Conservation (phyloP, 345 rosid species). For the Sonneratia alba region DNA sequence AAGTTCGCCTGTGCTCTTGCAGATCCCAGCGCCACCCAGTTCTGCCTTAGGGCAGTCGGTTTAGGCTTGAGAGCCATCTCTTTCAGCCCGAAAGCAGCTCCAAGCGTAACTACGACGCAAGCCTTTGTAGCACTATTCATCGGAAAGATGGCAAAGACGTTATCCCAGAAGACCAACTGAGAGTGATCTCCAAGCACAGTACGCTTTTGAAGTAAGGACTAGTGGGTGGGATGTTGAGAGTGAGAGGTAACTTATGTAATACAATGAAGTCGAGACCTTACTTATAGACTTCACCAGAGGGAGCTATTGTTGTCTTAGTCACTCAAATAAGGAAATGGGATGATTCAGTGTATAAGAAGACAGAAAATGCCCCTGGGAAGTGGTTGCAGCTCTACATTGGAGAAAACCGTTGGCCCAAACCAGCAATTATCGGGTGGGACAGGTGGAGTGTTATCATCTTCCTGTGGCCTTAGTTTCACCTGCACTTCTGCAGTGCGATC, state of each 20-base stretch:
- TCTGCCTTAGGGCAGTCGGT: constrained; percentile 7
- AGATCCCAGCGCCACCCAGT: constrained; percentile 8
- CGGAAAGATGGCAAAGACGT: neutral
- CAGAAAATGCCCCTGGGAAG: neutral
- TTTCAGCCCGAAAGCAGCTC: constrained; percentile 13
- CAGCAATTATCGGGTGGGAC: neutral
- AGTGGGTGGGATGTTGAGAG: too few species aligned
- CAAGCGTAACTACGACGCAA: constrained; percentile 15
- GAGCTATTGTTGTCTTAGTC: neutral
- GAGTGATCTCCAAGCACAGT: neutral
- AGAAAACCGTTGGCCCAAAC: constrained; percentile 11
- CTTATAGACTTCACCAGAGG: neutral
- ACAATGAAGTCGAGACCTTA: neutral
- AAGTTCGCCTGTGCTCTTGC: constrained; percentile 3
- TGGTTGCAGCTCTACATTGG: neutral
- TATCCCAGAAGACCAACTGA: neutral
- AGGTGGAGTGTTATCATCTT: neutral
- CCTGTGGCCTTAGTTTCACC: neutral
- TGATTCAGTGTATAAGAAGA: neutral
- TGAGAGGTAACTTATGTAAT: too few species aligned
- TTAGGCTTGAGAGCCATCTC: constrained; percentile 12
- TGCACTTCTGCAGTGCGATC: neutral
- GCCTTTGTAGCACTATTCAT: constrained; percentile 6
- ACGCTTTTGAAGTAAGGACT: too few species aligned
- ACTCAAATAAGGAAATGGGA: too few species aligned